Evolutionary conservation across 495 filamentous ascomycete genomes (phyloP).

Genomic region (Xanthoparmelia taractica): DNA sequence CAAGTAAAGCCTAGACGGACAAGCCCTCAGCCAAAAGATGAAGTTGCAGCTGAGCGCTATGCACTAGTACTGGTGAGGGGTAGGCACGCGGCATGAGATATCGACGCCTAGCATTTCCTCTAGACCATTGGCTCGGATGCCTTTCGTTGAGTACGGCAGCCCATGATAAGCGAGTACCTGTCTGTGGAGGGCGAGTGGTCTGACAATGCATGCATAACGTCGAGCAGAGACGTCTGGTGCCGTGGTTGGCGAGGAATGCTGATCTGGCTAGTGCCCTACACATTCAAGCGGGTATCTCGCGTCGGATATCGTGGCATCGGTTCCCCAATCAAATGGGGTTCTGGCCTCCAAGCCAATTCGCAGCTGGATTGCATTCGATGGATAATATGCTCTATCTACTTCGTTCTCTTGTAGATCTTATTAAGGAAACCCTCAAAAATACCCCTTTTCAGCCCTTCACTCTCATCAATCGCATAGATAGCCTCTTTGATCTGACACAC

Average conservation of each 20-base stretch:
- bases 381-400: constrained; percentile 27
- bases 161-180: background rate
- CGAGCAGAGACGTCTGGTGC: background rate
- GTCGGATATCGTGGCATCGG: background rate
- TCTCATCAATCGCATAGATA: constrained; percentile 76
- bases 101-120: background rate
- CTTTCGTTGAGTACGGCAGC: background rate
- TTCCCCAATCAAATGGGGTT: background rate
- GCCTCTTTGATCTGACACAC: constrained; percentile 64
- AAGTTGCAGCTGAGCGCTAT: background rate
- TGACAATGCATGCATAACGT: background rate
- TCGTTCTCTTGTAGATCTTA: constrained; percentile 97
- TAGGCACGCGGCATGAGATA: background rate
- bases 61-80: background rate
- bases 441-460: constrained; percentile 74
- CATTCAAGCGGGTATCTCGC: background rate
- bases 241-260: background rate
- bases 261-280: background rate
- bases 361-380: background rate
- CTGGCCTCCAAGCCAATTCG: background rate
- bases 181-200: background rate
- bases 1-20: no score
- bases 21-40: background rate
- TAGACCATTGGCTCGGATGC: background rate
- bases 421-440: constrained; percentile 83